Percentiles rank a stretch among this genome's conserved stretches.
These are phyloP conservation scores for Limonium bicolor DNA, from an alignment of 148 eudicot species.

Conservation along the genomic window DNA sequence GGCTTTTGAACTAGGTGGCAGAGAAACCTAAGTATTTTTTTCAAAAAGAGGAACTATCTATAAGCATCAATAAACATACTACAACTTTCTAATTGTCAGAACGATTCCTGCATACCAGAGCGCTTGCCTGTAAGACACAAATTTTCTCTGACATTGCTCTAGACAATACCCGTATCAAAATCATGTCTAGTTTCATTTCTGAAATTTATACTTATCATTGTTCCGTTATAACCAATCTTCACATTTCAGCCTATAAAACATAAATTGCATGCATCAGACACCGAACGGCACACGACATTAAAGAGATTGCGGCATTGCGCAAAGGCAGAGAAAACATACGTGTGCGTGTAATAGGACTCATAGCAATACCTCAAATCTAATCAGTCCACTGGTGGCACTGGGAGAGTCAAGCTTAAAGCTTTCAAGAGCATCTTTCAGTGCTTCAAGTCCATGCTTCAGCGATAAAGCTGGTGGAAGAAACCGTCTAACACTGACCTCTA, in stretches of 20 bases:
- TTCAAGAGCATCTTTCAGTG: constrained; percentile 37
- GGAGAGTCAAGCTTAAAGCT: constrained; percentile 54
- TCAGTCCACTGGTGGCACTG: constrained; percentile 41
- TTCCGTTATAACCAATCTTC: too few relatives aligned
- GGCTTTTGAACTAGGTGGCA: constrained; percentile 69
- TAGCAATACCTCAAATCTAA: constrained; percentile 86
- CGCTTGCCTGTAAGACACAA: too few relatives aligned
- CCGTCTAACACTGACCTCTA: constrained; percentile 50
- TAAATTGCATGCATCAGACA: too few relatives aligned
- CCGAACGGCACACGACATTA: too few relatives aligned
- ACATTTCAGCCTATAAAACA: too few relatives aligned
- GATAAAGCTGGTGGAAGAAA: constrained; percentile 67
- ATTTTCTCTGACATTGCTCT: too few relatives aligned
- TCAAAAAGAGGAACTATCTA: not conserved
- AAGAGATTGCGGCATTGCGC: too few relatives aligned
- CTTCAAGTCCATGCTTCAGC: constrained; percentile 50
- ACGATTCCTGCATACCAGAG: not conserved
- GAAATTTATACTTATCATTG: too few relatives aligned
- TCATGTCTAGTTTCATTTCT: too few relatives aligned
- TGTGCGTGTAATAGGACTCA: too few relatives aligned
- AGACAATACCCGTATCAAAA: too few relatives aligned
- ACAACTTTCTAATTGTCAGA: not conserved
- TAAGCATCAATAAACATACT: not conserved
- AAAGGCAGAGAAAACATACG: too few relatives aligned
- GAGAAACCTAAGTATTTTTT: constrained; percentile 46